A percentile compares a stretch with the other conserved stretches of the same genome.
Conservation (phyloP, 805 yeast genomes). For the Jamesozyma rosinii region DNA sequence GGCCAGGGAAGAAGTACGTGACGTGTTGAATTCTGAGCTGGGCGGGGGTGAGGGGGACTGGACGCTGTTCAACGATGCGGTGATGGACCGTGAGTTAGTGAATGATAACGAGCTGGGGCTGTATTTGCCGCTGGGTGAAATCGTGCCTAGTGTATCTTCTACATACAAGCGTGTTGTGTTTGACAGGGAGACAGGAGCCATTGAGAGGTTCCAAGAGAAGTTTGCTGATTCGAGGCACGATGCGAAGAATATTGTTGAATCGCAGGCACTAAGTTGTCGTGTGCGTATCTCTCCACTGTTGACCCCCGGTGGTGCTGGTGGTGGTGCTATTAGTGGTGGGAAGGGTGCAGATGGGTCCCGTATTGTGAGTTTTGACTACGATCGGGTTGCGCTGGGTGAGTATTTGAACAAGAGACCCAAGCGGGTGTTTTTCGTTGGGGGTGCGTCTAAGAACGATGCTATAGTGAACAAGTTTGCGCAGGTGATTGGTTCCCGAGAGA, state of each 20-base stretch:
- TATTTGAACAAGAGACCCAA: slow-evolving; percentile 44
- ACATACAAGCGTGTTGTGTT: slow-evolving; percentile 48
- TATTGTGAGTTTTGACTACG: slow-evolving; percentile 30
- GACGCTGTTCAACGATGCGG: slow-evolving; percentile 50
- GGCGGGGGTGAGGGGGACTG: slow-evolving; percentile 36
- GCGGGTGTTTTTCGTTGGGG: slow-evolving; percentile 76
- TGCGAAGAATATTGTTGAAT: slow-evolving; percentile 69
- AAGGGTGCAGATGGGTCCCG: neutral
- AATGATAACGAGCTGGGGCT: slow-evolving; percentile 51
- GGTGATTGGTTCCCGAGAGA: slow-evolving; percentile 51
- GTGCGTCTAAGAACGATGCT: slow-evolving; percentile 65
- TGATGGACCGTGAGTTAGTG: slow-evolving; percentile 29
- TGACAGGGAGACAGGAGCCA: slow-evolving; percentile 22
- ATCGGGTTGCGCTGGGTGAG: slow-evolving; percentile 17
- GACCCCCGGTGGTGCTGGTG: slow-evolving; percentile 1
- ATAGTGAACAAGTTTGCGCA: slow-evolving; percentile 62
- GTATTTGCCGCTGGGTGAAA: slow-evolving; percentile 85
- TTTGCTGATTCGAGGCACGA: slow-evolving; percentile 51
- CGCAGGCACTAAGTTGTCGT: slow-evolving; percentile 80
- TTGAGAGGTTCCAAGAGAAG: slow-evolving; percentile 28
- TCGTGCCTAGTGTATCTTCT: slow-evolving; percentile 71
- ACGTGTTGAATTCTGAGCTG: slow-evolving; percentile 40
- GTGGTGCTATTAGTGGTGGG: slow-evolving; percentile 1
- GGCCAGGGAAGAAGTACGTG: slow-evolving; percentile 71
- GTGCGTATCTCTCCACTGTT: slow-evolving; percentile 72